Evolutionary conservation across 768 basidiomycete species (phyloP).

Genomic region (Suillus discolor): DNA sequence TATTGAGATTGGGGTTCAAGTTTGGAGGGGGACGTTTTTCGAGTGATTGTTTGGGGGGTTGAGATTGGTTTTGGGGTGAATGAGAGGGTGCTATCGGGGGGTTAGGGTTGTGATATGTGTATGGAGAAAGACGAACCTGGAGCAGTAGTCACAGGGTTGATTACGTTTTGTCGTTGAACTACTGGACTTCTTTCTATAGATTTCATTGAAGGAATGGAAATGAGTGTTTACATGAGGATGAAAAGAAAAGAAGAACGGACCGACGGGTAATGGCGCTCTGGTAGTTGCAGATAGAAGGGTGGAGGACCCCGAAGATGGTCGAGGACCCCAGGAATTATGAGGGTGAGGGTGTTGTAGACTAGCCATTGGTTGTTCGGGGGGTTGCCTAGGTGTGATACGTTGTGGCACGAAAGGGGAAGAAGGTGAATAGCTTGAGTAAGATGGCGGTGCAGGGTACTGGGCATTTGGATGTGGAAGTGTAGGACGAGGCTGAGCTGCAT

Average conservation of each 20-base stretch:
- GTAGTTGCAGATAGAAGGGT: slow-evolving; percentile 23
- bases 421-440: slow-evolving; percentile 30
- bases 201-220: neutral
- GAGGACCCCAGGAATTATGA: slow-evolving; percentile 35
- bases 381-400: slow-evolving; percentile 28
- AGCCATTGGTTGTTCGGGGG: slow-evolving; percentile 30
- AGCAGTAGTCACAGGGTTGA: slow-evolving; percentile 24
- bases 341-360: slow-evolving; percentile 34
- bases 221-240: neutral
- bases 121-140: slow-evolving; percentile 18
- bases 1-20: slow-evolving; percentile 7
- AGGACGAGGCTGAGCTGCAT: neutral
- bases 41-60: slow-evolving; percentile 25
- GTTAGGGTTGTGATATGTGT: slow-evolving; percentile 8
- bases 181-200: slow-evolving; percentile 32
- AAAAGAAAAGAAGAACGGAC: slow-evolving; percentile 18
- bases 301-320: slow-evolving; percentile 32
- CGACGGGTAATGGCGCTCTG: slow-evolving; percentile 26
- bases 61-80: slow-evolving; percentile 23
- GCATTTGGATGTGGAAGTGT: slow-evolving; percentile 18
- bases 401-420: slow-evolving; percentile 31
- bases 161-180: slow-evolving; percentile 27
- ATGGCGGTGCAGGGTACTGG: slow-evolving; percentile 32
- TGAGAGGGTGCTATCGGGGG: slow-evolving; percentile 26
- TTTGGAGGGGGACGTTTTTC: slow-evolving; percentile 27